phyloP scores from a whole-genome alignment of 441 rosid species.

The Rhodomyrtus psidioides region DNA sequence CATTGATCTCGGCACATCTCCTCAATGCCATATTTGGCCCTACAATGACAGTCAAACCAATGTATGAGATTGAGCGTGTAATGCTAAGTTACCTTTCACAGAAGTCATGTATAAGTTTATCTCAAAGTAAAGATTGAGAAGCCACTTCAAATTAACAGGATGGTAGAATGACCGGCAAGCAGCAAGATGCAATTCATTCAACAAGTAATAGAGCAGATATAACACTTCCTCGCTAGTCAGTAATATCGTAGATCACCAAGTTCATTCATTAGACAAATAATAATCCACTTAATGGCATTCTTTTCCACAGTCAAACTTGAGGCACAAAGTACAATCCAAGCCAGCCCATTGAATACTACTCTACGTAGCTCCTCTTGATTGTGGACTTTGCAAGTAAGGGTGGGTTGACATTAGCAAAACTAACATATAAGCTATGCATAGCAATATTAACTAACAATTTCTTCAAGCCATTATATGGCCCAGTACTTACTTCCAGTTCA shows the following conservation, averaged over 20 bases:
- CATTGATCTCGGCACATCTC: conserved; percentile 93
- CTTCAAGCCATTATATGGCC: not conserved
- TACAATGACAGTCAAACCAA: conserved; percentile 15
- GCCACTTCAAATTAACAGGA: not conserved
- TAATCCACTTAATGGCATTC: not conserved
- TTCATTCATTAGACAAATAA: not conserved
- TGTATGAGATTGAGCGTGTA: not conserved
- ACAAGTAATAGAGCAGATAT: not conserved
- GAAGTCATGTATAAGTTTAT: not conserved
- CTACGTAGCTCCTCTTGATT: not conserved
- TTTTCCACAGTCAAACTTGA: not conserved
- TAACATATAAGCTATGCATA: not conserved
- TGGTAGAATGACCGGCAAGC: not conserved
- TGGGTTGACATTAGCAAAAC: not conserved
- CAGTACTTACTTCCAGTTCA: conserved; percentile 87
- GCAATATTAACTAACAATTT: not conserved
- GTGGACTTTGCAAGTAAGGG: not conserved
- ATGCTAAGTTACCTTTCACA: not conserved
- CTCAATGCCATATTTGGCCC: conserved; percentile 70
- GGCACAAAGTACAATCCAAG: not conserved
- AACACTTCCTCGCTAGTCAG: not conserved
- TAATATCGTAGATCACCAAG: not conserved
- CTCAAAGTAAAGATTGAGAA: not conserved
- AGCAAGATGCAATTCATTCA: not conserved
- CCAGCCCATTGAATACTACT: not conserved